These are phyloP conservation scores for Ceratocystis variospora DNA, from an alignment of 2,329 filamentous ascomycete genomes.

Conservation along the genomic window DNA sequence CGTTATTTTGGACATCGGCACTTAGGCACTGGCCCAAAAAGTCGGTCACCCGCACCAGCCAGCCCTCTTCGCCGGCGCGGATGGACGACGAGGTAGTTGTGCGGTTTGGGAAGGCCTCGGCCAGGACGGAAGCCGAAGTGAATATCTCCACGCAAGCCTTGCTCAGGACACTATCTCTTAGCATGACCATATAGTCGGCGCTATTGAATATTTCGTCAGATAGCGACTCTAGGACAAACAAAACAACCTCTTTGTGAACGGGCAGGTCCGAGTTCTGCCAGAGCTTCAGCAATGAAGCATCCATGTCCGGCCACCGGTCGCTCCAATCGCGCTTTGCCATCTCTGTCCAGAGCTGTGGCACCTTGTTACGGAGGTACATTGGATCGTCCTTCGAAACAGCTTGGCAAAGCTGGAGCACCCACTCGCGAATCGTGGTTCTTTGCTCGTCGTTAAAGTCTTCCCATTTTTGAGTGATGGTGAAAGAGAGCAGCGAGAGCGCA, in stretches of 20 bases:
- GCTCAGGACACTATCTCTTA: slow-evolving; percentile 72
- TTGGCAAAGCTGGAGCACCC: slow-evolving; percentile 67
- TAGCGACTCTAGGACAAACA: slow-evolving; percentile 77
- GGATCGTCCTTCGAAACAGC: slow-evolving; percentile 59
- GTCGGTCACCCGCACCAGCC: slow-evolving; percentile 63
- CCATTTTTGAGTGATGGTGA: slow-evolving; percentile 77
- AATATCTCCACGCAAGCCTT: slow-evolving; percentile 89
- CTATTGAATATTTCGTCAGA: slow-evolving; percentile 89
- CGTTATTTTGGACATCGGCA: slow-evolving; percentile 48
- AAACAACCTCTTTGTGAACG: slow-evolving; percentile 68
- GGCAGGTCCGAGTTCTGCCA: slow-evolving; percentile 58
- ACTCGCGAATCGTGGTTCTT: slow-evolving; percentile 52
- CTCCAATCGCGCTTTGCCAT: slow-evolving; percentile 87
- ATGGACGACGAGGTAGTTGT: slow-evolving; percentile 50
- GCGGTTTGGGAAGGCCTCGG: slow-evolving; percentile 61
- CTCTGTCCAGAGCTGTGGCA: slow-evolving; percentile 88
- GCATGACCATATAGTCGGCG: slow-evolving; percentile 72
- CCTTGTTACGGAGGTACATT: slow-evolving; percentile 78
- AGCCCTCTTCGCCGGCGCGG: slow-evolving; percentile 69
- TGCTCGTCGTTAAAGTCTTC: slow-evolving; percentile 57
- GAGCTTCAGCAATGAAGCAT: slow-evolving; percentile 62
- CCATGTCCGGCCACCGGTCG: slow-evolving; percentile 92
- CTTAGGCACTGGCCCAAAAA: slow-evolving; percentile 62
- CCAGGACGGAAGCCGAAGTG: slow-evolving; percentile 61
- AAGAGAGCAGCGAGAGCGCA: slow-evolving; percentile 79